Percentiles rank a stretch among this genome's conserved stretches.
Evolutionary conservation across 116 monocot species (phyloP).

Genomic region (Zostera marina): DNA sequence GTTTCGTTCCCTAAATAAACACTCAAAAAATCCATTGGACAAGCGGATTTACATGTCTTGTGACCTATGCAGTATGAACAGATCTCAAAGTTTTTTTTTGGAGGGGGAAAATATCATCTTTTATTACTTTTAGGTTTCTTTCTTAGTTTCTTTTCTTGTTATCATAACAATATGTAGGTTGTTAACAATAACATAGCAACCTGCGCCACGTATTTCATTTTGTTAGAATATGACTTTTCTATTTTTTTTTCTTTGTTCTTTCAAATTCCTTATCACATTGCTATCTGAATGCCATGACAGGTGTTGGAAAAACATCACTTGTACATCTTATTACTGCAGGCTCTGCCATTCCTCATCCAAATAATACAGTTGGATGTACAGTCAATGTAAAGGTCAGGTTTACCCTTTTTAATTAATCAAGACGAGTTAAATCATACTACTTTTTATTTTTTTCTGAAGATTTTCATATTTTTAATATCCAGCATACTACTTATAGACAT

Average conservation of each 20-base stretch:
- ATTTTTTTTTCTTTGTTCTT: not conserved
- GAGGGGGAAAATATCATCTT: no score
- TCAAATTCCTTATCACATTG: not conserved
- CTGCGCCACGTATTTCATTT: no score
- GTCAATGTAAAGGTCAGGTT: slow-evolving; percentile 56
- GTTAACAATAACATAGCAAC: no score
- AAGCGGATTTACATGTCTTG: no score
- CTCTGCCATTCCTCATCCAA: slow-evolving; percentile 46
- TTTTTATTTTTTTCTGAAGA: not conserved
- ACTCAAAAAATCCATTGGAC: no score
- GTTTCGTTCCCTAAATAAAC: no score
- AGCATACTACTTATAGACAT: slow-evolving; percentile 80
- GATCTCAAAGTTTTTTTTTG: no score
- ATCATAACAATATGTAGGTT: no score
- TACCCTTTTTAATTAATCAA: not conserved
- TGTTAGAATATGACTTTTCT: not conserved
- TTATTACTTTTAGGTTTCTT: no score
- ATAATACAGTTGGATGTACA: slow-evolving; percentile 80
- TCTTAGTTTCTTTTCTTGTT: no score
- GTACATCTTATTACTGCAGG: slow-evolving; percentile 74
- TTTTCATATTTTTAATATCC: slow-evolving; percentile 8
- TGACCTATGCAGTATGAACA: no score
- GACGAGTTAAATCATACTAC: not conserved
- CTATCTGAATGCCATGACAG: slow-evolving; percentile 12
- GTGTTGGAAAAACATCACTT: slow-evolving; percentile 92